Evolutionary conservation across 75 land plant species (phyloP).

Genomic region (Picea glauca): DNA sequence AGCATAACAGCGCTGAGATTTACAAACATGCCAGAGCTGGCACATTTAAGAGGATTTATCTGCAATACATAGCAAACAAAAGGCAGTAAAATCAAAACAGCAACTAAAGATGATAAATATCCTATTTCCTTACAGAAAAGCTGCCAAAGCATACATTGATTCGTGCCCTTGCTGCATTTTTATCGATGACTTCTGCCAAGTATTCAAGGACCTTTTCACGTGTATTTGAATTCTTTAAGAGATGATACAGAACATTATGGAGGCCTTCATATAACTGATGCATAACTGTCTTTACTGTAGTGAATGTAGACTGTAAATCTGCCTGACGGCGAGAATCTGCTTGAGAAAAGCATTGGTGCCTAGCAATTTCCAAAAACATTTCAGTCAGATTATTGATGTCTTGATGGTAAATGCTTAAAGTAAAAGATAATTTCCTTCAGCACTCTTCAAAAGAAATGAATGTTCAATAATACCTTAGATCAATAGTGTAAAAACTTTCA

Average conservation of each 20-base stretch:
- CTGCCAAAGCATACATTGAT: slow-evolving; percentile 59
- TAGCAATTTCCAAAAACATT: slow-evolving; percentile 16
- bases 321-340: slow-evolving; percentile 71
- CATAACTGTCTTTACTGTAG: slow-evolving; percentile 86
- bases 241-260: slow-evolving; percentile 51
- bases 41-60: slow-evolving; percentile 81
- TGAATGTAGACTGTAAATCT: slow-evolving; percentile 81
- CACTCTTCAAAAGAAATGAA: neutral
- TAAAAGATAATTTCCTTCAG: neutral
- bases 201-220: slow-evolving; percentile 75
- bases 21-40: slow-evolving; percentile 90
- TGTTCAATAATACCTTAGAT: neutral
- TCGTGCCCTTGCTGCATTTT: slow-evolving; percentile 73
- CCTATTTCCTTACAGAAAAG: neutral
- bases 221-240: slow-evolving; percentile 63
- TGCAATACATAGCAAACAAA: slow-evolving; percentile 22
- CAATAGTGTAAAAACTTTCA: too few species aligned
- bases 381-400: slow-evolving; percentile 1
- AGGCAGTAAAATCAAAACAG: neutral
- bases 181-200: slow-evolving; percentile 79
- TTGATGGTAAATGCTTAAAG: neutral
- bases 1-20: slow-evolving; percentile 98
- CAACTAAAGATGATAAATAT: neutral
- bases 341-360: slow-evolving; percentile 92
- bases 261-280: slow-evolving; percentile 88